These are phyloP conservation scores for Carex pumila DNA, from an alignment of 176 grass and related monocot genomes.

Conservation along the genomic window DNA sequence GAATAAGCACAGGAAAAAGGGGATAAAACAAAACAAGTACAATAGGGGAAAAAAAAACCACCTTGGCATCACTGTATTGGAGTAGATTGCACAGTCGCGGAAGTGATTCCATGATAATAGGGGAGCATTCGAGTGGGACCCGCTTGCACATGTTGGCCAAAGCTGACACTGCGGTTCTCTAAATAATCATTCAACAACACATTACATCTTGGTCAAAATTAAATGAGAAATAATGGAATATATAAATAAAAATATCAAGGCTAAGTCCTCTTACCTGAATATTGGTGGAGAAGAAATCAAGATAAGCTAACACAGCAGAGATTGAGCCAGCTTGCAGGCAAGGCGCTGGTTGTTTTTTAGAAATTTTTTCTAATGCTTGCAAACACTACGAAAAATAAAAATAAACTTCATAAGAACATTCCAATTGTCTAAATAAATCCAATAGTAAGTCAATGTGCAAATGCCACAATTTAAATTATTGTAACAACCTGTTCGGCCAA, in stretches of 20 bases:
- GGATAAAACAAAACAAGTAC: neutral
- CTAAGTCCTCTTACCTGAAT: constrained; percentile 46
- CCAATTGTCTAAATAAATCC: neutral
- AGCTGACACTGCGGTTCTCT: constrained; percentile 75
- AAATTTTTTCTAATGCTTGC: constrained; percentile 98
- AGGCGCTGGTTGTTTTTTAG: constrained; percentile 42
- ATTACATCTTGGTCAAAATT: constrained; percentile 10
- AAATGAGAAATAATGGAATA: neutral
- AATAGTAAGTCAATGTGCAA: neutral
- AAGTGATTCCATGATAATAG: constrained; percentile 59
- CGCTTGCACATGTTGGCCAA: constrained; percentile 74
- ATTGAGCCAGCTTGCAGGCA: constrained; percentile 85
- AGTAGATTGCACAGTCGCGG: constrained; percentile 70
- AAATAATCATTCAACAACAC: constrained; percentile 16
- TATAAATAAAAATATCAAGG: neutral
- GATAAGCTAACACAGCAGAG: constrained; percentile 42
- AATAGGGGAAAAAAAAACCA: constrained; percentile 1
- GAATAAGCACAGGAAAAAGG: neutral
- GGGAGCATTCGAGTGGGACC: constrained; percentile 48
- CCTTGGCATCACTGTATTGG: constrained; percentile 67
- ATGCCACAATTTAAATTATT: neutral
- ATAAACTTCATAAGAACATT: neutral
- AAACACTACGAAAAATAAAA: constrained; percentile 42
- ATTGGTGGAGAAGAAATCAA: constrained; percentile 84
- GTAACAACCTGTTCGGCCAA: constrained; percentile 76